Evolutionary conservation across 23 red algal species (phyloP), one percentile per base, ranked within the genome.

Genomic region (Gracilaria domingensis): DNA sequence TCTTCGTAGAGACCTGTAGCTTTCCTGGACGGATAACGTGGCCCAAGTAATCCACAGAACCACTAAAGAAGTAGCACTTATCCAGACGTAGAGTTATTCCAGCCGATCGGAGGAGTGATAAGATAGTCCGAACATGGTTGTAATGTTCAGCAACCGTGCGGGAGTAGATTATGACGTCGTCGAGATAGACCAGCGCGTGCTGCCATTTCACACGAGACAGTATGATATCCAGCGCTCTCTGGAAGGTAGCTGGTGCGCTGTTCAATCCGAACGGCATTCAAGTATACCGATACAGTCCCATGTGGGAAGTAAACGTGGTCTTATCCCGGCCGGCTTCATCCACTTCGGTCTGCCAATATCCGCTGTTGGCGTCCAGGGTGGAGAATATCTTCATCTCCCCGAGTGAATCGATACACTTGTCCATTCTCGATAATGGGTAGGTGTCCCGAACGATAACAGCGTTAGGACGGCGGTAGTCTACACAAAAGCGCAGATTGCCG

Each of bases 351-450:
- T 80, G 75, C 75, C 39, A 80, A 54, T 86, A 86, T 34, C 82
- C 82, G 20, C 47, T 56, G 48, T 72, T 86, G 35, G 53, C 54
- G 28, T 86, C 67, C 39, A 71, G 40, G 56, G 60, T 86, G 56
- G 67, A 66, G 47, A 86, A 86, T 51, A 86, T 75, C 0, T 56
- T 66, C 29, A 61, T 61, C 61, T 86, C 67, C 0, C 59, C 60
- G 42, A 86, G 67, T 0, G 82, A 86, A 56, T 86, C 82, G n/a
- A 86, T 67, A 17, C 49, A 86, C 24, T 86, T 61, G 28, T 86
- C 82, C 82, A 86, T 72, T 26, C 82, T 56, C 67, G 36, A 61
- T 39, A 86, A 39, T 62, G 82, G 82, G 21, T 85, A 66, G 17
- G 50, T 67, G 26, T 66, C 81, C 81, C 55, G 45, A 30, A 49